Evolutionary conservation across 192 early-diverging fungal genomes (phyloP).

Genomic region (Linnemannia hyalina): DNA sequence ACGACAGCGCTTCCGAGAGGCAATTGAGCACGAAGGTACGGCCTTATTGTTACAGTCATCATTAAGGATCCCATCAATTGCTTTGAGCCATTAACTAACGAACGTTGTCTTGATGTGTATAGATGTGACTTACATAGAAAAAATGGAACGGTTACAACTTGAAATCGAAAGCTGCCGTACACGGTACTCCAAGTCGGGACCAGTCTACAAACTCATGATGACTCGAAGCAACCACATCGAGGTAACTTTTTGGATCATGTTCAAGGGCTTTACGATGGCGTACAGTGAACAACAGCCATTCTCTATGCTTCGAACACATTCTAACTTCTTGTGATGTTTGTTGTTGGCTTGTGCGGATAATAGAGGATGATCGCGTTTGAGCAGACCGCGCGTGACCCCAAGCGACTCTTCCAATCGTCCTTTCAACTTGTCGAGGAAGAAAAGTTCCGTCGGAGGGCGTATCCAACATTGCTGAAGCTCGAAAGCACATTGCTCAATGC

Average conservation of each 20-base stretch:
- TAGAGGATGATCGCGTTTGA: conserved; percentile 85
- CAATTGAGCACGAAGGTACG: conserved; percentile 56
- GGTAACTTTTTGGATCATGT: conserved; percentile 30
- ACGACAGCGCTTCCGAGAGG: conserved; percentile 53
- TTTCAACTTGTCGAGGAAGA: conserved; percentile 90
- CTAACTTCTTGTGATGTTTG: not conserved
- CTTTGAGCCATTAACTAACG: not conserved
- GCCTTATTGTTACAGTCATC: not conserved
- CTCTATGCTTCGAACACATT: not conserved
- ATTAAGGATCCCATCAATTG: too few relatives aligned
- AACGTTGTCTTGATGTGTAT: not conserved
- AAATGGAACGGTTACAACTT: conserved; percentile 47
- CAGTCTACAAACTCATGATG: conserved; percentile 60
- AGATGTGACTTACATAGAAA: conserved; percentile 31
- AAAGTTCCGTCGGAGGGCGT: conserved; percentile 81
- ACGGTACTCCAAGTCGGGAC: conserved; percentile 28
- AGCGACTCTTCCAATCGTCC: conserved; percentile 76
- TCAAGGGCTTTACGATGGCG: not conserved
- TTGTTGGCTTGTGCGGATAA: not conserved
- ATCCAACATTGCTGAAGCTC: conserved; percentile 76
- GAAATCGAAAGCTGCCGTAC: conserved; percentile 30
- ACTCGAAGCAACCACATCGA: conserved; percentile 62
- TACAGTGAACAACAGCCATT: not conserved
- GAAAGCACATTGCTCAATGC: conserved; percentile 69
- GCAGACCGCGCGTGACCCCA: conserved; percentile 79